These are phyloP conservation scores for Monosporascus cannonballus DNA, from an alignment of 2,329 filamentous ascomycete genomes.

Conservation along the genomic window DNA sequence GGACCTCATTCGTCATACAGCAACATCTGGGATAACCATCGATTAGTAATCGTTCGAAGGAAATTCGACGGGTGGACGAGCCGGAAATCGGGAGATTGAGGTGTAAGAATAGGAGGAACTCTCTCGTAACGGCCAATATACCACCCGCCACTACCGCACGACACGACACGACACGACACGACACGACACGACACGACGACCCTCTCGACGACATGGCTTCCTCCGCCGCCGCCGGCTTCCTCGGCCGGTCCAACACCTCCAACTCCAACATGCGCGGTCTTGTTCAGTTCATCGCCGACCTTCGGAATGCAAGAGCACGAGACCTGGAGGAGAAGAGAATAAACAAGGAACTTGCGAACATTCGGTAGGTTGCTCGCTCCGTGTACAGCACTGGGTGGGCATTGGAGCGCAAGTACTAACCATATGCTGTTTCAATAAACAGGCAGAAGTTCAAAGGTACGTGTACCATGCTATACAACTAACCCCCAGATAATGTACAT, in stretches of 20 bases:
- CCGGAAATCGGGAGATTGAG: conserved; percentile 12
- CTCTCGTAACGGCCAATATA: neutral
- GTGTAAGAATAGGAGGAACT: conserved; percentile 14
- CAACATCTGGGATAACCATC: neutral
- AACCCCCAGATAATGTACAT: neutral
- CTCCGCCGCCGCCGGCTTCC: conserved; percentile 49
- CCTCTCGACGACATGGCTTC: conserved; percentile 43
- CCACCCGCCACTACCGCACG: neutral
- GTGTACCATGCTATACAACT: conserved; percentile 6
- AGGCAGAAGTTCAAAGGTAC: conserved; percentile 90
- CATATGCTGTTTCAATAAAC: conserved; percentile 9
- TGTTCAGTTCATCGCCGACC: conserved; percentile 96
- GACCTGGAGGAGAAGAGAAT: conserved; percentile 98
- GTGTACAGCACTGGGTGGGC: neutral
- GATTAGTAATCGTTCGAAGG: conserved; percentile 7
- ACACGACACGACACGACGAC: neutral
- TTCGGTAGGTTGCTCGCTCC: conserved; percentile 51
- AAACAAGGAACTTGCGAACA: conserved; percentile 98
- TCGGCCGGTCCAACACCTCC: conserved; percentile 59
- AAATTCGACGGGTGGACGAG: conserved; percentile 11
- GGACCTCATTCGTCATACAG: neutral
- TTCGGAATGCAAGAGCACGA: conserved; percentile 88
- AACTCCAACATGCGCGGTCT: conserved; percentile 72
- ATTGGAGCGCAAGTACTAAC: conserved; percentile 8
- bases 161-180: neutral